phyloP scores from a whole-genome alignment of 257 asterid species.

The Solanum chilense region DNA sequence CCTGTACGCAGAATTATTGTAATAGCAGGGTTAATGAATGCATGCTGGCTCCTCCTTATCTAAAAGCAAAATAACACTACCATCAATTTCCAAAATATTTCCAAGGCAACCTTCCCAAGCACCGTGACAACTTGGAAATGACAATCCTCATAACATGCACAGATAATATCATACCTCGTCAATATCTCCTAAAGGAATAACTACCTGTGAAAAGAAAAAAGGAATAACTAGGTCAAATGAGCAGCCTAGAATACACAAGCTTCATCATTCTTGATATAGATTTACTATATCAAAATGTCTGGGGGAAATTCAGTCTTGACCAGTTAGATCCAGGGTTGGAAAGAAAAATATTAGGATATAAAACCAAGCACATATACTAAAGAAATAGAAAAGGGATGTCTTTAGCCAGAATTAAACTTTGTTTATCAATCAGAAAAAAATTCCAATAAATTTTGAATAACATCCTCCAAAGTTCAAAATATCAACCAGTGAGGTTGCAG shows the following conservation, averaged over 20 bases:
- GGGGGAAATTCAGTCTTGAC: not conserved
- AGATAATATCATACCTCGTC: slow-evolving; percentile 60
- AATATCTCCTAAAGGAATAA: slow-evolving; percentile 79
- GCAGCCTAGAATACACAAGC: not conserved
- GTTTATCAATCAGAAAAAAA: not conserved
- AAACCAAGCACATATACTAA: not conserved
- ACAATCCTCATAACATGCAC: slow-evolving; percentile 4
- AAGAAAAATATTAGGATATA: not conserved
- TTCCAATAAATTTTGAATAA: not conserved
- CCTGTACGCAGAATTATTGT: slow-evolving; percentile 75
- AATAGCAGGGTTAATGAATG: slow-evolving; percentile 81
- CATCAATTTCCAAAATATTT: slow-evolving; percentile 2
- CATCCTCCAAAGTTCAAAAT: not conserved
- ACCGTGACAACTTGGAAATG: not conserved
- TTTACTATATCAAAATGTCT: not conserved
- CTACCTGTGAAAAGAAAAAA: slow-evolving; percentile 46
- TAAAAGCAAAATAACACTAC: slow-evolving; percentile 18
- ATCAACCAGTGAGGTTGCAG: not conserved
- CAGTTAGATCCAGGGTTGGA: not conserved
- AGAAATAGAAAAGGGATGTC: not conserved
- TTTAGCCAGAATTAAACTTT: not conserved
- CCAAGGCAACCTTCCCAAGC: not conserved
- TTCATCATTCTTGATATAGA: not conserved
- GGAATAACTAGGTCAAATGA: not conserved
- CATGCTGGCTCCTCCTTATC: slow-evolving; percentile 92